phyloP scores from a whole-genome alignment of 108 stramenopile genomes.

The Nitzschia sp. region DNA sequence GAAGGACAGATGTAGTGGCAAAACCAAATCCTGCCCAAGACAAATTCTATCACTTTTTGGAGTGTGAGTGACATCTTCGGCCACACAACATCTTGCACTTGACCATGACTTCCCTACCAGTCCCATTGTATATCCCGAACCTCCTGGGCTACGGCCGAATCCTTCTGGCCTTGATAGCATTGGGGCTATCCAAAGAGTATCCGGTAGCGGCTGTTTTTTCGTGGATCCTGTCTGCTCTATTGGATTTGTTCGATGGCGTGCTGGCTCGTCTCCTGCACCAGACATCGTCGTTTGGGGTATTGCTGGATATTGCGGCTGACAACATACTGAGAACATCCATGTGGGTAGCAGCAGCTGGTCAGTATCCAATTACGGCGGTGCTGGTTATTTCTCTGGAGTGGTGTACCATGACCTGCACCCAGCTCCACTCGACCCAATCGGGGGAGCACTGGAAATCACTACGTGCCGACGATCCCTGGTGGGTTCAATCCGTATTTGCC shows the following conservation, averaged over 20 bases:
- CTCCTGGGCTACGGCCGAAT: constrained; percentile 58
- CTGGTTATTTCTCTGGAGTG: constrained; percentile 54
- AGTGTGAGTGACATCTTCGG: background rate
- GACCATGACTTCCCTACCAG: constrained; percentile 2
- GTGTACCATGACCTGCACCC: constrained; percentile 59
- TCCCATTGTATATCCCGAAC: constrained; percentile 57
- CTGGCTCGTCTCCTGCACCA: constrained; percentile 57
- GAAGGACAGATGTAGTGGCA: too few species aligned
- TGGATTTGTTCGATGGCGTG: constrained; percentile 62
- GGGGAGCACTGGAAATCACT: constrained; percentile 28
- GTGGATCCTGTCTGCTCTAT: constrained; percentile 46
- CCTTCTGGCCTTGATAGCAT: constrained; percentile 42
- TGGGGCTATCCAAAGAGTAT: constrained; percentile 24
- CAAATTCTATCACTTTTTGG: too few species aligned
- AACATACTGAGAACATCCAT: constrained; percentile 52
- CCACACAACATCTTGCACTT: background rate
- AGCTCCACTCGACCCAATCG: constrained; percentile 29
- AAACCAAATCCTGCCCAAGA: too few species aligned
- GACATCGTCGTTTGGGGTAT: constrained; percentile 54
- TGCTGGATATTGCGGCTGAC: constrained; percentile 63
- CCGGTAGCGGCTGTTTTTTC: constrained; percentile 33
- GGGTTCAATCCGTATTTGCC: constrained; percentile 50
- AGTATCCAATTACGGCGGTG: background rate
- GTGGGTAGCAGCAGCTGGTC: constrained; percentile 47
- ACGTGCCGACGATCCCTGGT: constrained; percentile 43